Evolutionary conservation across 2,329 filamentous ascomycete species (phyloP), one percentile per base, ranked within the genome.

Genomic region (Neonectria sp.): DNA sequence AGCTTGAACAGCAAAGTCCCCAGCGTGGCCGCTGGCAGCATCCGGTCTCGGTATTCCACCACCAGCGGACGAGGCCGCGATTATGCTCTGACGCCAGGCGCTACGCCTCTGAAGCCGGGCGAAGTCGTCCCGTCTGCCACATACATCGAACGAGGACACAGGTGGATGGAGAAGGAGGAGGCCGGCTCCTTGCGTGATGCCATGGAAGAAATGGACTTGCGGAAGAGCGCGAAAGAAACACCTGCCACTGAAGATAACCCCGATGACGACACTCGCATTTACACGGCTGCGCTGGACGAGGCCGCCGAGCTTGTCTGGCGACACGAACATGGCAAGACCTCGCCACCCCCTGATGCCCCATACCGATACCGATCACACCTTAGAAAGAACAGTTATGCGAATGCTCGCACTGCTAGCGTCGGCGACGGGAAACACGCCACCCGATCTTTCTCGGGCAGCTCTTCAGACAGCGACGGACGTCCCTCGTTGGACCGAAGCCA

Each of bases 111-210:
- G 63, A 90, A 84, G 69, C 87, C 89, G 2, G 88, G 86, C 3
- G 86, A 90, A 57, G 86, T 92, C 55, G 89, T 92, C 17, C 88
- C 90, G 7, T 92, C 86, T 67, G 85, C 89, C 49, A 89, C 88
- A 8, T 95, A 95, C 78, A 91, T 93, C 63, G 93, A 95, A 79
- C 88, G 90, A 63, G 92, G 91, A 21, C 89, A 90, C 76, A 85
- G 92, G 73, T 94, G 92, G 91, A 93, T 93, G 88, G 93, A 95
- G 79, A 93, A 92, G 78, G 92, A 94, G 76, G 93, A 95, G 79
- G 91, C 89, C 4, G 86, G 87, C 40, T 92, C 92, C 24, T 80
- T 95, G 66, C 88, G 91, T 21, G 86, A 90, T 68, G 92, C 93
- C 12, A 89, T 95, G 85, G 89, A 94, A 71, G 90, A 93, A 73